phyloP scores from a whole-genome alignment of 1,139 yeast genomes.

The Candida sp. region DNA sequence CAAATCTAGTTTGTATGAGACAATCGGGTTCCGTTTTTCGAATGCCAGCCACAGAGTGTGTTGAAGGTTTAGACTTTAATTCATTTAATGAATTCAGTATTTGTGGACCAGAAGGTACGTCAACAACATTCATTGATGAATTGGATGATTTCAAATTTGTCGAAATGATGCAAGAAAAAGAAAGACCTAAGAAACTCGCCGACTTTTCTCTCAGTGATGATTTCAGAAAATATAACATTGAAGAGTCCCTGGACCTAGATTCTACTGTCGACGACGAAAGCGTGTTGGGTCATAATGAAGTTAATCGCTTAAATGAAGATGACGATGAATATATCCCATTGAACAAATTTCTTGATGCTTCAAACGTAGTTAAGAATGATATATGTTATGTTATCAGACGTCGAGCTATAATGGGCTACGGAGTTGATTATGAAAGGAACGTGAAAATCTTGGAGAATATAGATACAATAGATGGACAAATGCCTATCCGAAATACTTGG shows the following conservation, averaged over 20 bases:
- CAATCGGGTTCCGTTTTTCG: conserved; percentile 85
- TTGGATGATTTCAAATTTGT: conserved; percentile 4
- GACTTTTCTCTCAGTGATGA: conserved; percentile 19
- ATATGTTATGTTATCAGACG: conserved; percentile 63
- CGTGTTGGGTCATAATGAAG: conserved; percentile 11
- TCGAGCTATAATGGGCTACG: conserved; percentile 74
- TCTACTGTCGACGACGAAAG: conserved; percentile 32
- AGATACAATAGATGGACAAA: conserved; percentile 52
- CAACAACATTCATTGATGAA: conserved; percentile 33
- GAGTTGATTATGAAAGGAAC: conserved; percentile 65
- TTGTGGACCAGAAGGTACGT: conserved; percentile 61
- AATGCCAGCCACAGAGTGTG: conserved; percentile 72
- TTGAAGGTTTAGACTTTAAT: conserved; percentile 62
- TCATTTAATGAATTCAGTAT: conserved; percentile 69
- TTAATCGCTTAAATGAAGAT: neutral
- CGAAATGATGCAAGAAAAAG: neutral
- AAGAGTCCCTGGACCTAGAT: conserved; percentile 25
- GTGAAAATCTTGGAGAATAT: conserved; percentile 55
- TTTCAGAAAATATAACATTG: conserved; percentile 16
- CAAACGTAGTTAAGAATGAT: conserved; percentile 52
- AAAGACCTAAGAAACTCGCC: conserved; percentile 9
- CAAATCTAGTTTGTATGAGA: conserved; percentile 75
- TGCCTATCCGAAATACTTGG: conserved; percentile 78
- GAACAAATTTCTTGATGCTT: conserved; percentile 27
- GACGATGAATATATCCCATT: conserved; percentile 30